Evolutionary conservation across 2,329 filamentous ascomycete species (phyloP), one percentile per base, ranked within the genome.

Genomic region (Penicillium sp.): DNA sequence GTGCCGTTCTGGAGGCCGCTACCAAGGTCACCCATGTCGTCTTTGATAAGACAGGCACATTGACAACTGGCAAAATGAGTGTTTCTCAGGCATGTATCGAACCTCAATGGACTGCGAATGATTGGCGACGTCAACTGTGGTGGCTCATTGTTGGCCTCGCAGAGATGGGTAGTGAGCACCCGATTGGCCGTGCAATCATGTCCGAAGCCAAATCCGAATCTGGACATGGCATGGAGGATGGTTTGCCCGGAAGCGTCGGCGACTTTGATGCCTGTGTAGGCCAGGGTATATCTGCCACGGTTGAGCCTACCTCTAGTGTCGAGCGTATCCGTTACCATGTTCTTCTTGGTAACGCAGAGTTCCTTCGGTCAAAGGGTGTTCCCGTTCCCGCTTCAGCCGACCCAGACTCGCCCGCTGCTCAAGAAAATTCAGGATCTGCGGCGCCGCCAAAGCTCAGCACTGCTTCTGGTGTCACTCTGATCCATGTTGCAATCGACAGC

Each of bases 91-190:
- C 83, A 18, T 85, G 84, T 43, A 79, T 93, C 29, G 83, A 83
- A 26, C 75, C 84, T 7, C 72, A 79, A 2, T 97, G 93, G 93
- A 79, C 82, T 36, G 80, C 81, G 20, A 86, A 80, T 49, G 83
- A 88, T 26, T 84, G 83, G 79, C 84, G 84, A 50, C 84, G 83
- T 53, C 85, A 85, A 27, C 80, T 96, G 3, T 99, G 93, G 93
- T 99, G 94, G 94, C 85, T 89, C n/a, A 82, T 97, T 54, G 85
- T 99, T 50, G 94, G 92, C 37, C 85, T 97, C n/a, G 88, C 93
- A 0, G 94, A 99, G 75, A 91, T 91, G 83, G 89, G 90, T 59
- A 96, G 91, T 66, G 94, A 99, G 73, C 94, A 99, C 68, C 94
- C 94, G 1, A 89, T 97, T 50, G 94, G 92, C n/a, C 90, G 86